Conservation (phyloP, 345 rosid genomes). For the Hibiscus mutabilis region DNA sequence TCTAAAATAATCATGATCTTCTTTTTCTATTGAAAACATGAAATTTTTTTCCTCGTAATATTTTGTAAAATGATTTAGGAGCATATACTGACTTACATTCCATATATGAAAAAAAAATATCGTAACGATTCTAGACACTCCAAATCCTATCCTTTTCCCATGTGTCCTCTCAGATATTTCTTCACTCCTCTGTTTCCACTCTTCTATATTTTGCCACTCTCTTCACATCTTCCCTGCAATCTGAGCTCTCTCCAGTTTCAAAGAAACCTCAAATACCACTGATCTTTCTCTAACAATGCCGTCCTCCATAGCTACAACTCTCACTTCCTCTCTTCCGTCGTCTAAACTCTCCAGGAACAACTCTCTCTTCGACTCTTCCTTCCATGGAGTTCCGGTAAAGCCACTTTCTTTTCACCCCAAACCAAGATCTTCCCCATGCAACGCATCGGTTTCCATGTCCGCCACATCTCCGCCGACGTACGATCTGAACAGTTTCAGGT, state of each 20-base stretch:
- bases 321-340: constrained; percentile 21
- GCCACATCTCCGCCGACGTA: constrained; percentile 26
- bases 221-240: constrained; percentile 6
- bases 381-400: constrained; percentile 36
- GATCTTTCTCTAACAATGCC: constrained; percentile 24
- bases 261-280: neutral
- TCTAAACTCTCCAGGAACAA: constrained; percentile 23
- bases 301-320: constrained; percentile 34
- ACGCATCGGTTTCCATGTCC: constrained; percentile 21
- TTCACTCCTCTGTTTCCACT: neutral
- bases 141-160: constrained; percentile 34
- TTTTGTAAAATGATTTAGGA: too few relatives aligned
- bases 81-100: too few relatives aligned
- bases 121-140: constrained; percentile 26
- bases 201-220: constrained; percentile 11
- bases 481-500: constrained; percentile 47
- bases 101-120: neutral
- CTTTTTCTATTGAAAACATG: too few relatives aligned
- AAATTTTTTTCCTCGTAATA: too few relatives aligned
- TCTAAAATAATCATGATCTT: too few relatives aligned
- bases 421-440: constrained; percentile 7
- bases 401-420: constrained; percentile 24
- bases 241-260: neutral
- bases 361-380: constrained; percentile 36
- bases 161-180: constrained; percentile 18